Evolutionary conservation across 495 filamentous ascomycete genomes (phyloP).

Genomic region (Niebla homalea): DNA sequence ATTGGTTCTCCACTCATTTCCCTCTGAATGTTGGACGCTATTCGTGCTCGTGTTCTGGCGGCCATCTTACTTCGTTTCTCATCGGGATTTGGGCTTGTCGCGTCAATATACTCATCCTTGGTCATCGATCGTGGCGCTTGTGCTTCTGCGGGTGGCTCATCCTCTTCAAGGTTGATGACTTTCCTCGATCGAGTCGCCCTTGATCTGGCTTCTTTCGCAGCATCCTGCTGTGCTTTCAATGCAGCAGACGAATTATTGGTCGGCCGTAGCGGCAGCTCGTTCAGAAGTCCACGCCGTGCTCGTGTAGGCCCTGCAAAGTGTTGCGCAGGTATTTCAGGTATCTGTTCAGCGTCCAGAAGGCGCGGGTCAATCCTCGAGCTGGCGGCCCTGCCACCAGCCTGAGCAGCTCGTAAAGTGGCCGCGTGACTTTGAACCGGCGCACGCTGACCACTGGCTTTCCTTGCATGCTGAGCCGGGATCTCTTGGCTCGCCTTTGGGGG

Average conservation of each 20-base stretch:
- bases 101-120: conserved; percentile 11
- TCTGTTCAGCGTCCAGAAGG: not conserved
- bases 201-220: conserved; percentile 6
- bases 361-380: not conserved
- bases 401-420: conserved; percentile 13
- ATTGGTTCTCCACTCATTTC: conserved; percentile 8
- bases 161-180: conserved; percentile 5
- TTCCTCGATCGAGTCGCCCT: conserved; percentile 11
- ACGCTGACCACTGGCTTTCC: not conserved
- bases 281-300: conserved; percentile 9
- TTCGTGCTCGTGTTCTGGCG: conserved; percentile 13
- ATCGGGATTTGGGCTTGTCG: conserved; percentile 7
- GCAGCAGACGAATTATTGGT: not conserved
- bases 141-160: not conserved
- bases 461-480: not conserved
- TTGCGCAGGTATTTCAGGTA: not conserved
- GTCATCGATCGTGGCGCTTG: not conserved
- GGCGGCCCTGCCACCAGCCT: conserved; percentile 1
- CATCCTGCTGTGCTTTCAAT: not conserved
- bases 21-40: conserved; percentile 16
- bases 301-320: conserved; percentile 1
- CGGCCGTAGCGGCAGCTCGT: conserved; percentile 13
- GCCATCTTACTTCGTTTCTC: conserved; percentile 13
- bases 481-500: not conserved
- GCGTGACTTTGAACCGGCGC: conserved; percentile 14